These are phyloP conservation scores for Alloascoidea africana DNA, from an alignment of 805 yeast genomes.

Conservation along the genomic window DNA sequence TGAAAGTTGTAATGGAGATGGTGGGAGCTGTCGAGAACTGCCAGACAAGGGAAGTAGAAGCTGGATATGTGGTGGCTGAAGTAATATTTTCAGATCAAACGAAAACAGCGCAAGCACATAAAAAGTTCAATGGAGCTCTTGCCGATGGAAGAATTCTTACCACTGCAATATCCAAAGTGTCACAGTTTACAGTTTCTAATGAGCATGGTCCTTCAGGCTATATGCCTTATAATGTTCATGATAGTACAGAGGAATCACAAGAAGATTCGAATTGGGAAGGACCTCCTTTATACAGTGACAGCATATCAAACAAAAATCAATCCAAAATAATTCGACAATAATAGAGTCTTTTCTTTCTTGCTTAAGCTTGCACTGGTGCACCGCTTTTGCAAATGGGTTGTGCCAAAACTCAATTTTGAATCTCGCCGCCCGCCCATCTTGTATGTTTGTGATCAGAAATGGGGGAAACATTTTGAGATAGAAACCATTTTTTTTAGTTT, in stretches of 20 bases:
- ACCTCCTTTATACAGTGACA: not conserved
- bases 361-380: too few relatives aligned
- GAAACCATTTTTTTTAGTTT: too few relatives aligned
- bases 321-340: too few relatives aligned
- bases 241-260: slow-evolving; percentile 5
- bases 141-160: slow-evolving; percentile 25
- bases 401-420: too few relatives aligned
- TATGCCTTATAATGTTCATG: not conserved
- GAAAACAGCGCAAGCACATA: slow-evolving; percentile 12
- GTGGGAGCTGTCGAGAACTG: slow-evolving; percentile 10
- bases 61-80: slow-evolving; percentile 10
- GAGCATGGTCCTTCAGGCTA: too few relatives aligned
- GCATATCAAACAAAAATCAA: too few relatives aligned
- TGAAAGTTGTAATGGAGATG: slow-evolving; percentile 12
- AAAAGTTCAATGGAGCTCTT: slow-evolving; percentile 19
- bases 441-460: too few relatives aligned
- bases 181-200: slow-evolving; percentile 3
- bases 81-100: slow-evolving; percentile 8
- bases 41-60: slow-evolving; percentile 9
- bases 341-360: too few relatives aligned
- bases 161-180: slow-evolving; percentile 15
- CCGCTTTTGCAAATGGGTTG: too few relatives aligned
- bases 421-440: too few relatives aligned
- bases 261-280: not conserved
- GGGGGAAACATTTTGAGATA: too few relatives aligned